phyloP scores from a whole-genome alignment of 345 rosid genomes.

The Limnanthes douglasii region DNA sequence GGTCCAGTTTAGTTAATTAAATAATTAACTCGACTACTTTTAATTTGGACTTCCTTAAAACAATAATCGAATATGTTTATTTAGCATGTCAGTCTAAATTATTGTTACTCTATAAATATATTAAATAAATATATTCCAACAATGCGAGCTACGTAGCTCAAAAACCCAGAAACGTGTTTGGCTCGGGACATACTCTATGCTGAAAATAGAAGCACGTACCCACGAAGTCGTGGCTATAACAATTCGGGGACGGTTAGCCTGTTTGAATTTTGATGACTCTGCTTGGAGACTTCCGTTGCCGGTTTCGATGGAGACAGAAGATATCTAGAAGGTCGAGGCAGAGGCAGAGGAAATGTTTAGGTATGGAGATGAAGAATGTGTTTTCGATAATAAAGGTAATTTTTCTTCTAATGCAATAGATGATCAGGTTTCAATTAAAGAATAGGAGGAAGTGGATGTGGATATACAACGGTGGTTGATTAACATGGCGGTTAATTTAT shows the following conservation, averaged over 20 bases:
- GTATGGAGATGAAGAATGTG: too few relatives aligned
- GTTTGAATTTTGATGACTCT: constrained; percentile 91
- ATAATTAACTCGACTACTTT: too few relatives aligned
- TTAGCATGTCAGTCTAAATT: too few relatives aligned
- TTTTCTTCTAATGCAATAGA: constrained; percentile 2
- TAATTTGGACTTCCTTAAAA: too few relatives aligned
- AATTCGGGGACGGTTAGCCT: constrained; percentile 55
- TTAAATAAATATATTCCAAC: too few relatives aligned
- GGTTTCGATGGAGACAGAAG: constrained; percentile 39
- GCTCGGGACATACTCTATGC: constrained; percentile 64
- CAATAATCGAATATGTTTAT: too few relatives aligned
- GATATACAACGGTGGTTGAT: constrained; percentile 42
- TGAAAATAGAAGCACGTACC: constrained; percentile 89
- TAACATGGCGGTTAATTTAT: constrained; percentile 69
- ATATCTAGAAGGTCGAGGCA: constrained; percentile 61
- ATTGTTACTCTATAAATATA: too few relatives aligned
- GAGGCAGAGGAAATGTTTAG: constrained; percentile 8
- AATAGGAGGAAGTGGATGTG: too few relatives aligned
- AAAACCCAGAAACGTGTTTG: constrained; percentile 76
- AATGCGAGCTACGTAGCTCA: constrained; percentile 78
- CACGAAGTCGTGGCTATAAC: constrained; percentile 82
- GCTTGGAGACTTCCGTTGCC: constrained; percentile 61
- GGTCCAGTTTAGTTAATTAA: too few relatives aligned
- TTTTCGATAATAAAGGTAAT: too few relatives aligned
- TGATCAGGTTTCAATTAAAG: not conserved